A percentile compares a stretch with the other conserved stretches of the same genome.
Evolutionary conservation across 2,329 filamentous ascomycete genomes (phyloP).

Genomic region (Aspergillus sojae): DNA sequence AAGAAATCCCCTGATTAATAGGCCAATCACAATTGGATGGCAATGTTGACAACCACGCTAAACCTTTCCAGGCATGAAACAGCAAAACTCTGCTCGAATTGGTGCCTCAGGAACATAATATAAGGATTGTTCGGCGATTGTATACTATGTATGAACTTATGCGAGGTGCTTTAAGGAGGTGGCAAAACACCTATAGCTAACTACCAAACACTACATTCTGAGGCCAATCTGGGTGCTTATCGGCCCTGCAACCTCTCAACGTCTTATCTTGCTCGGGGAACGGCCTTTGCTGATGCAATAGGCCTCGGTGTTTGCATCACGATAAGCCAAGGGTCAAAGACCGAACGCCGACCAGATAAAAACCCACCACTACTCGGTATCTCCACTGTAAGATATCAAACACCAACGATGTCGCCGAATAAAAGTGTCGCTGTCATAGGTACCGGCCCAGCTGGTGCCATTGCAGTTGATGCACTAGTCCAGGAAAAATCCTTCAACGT

Average conservation of each 20-base stretch:
- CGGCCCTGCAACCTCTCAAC: background rate
- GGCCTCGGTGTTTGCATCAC: slow-evolving; percentile 12
- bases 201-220: background rate
- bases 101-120: background rate
- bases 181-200: too few relatives aligned
- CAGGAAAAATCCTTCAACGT: slow-evolving; percentile 62
- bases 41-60: background rate
- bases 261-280: background rate
- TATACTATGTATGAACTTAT: background rate
- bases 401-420: slow-evolving; percentile 17
- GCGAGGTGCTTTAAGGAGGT: background rate
- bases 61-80: background rate
- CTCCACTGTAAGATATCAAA: background rate
- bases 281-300: slow-evolving; percentile 16
- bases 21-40: background rate
- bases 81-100: background rate
- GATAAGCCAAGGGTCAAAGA: background rate
- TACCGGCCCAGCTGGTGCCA: slow-evolving; percentile 62
- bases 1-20: background rate
- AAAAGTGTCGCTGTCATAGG: slow-evolving; percentile 62
- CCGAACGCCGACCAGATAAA: background rate
- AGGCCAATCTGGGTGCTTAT: too few relatives aligned
- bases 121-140: background rate
- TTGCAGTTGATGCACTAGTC: slow-evolving; percentile 61
- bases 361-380: background rate